Percentiles rank a stretch among this genome's conserved stretches.
Evolutionary conservation across 1,284 basidiomycete species (phyloP).

Genomic region (Leucoagaricus sp.): DNA sequence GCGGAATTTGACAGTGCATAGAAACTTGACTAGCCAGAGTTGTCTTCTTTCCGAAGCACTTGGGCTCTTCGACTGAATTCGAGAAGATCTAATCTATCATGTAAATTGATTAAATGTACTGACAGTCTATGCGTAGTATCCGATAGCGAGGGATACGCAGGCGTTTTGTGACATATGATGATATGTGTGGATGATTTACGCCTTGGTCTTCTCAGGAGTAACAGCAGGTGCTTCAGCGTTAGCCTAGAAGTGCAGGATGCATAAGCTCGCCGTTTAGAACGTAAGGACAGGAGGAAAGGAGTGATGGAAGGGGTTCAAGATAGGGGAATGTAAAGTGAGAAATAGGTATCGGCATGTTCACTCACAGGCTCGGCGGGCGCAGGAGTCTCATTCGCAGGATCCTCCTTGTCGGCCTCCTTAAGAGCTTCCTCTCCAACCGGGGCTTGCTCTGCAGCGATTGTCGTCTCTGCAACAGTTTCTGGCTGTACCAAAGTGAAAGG

Average conservation of each 20-base stretch:
- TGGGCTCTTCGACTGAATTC: slow-evolving; percentile 12
- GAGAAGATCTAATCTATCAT: background rate
- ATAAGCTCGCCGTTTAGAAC: background rate
- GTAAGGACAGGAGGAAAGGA: background rate
- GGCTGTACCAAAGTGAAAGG: background rate
- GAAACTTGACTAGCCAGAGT: slow-evolving; percentile 35
- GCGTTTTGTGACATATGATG: too few species aligned
- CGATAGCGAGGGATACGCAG: background rate
- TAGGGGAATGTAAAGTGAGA: background rate
- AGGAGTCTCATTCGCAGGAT: background rate
- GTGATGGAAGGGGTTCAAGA: background rate
- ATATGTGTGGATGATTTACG: slow-evolving; percentile 1
- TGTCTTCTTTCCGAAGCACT: slow-evolving; percentile 42
- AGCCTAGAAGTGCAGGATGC: background rate
- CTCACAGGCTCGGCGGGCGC: background rate
- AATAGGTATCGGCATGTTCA: background rate
- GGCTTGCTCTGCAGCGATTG: slow-evolving; percentile 5
- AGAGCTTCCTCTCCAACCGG: slow-evolving; percentile 5
- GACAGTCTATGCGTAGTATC: slow-evolving; percentile 1
- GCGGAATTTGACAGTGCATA: slow-evolving; percentile 35
- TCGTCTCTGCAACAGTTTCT: background rate
- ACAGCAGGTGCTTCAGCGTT: background rate
- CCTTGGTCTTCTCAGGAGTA: background rate
- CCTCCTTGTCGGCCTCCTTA: background rate
- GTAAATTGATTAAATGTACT: background rate